Evolutionary conservation across 306 rosid species (phyloP).

Genomic region (Chamaecrista fasciculata): DNA sequence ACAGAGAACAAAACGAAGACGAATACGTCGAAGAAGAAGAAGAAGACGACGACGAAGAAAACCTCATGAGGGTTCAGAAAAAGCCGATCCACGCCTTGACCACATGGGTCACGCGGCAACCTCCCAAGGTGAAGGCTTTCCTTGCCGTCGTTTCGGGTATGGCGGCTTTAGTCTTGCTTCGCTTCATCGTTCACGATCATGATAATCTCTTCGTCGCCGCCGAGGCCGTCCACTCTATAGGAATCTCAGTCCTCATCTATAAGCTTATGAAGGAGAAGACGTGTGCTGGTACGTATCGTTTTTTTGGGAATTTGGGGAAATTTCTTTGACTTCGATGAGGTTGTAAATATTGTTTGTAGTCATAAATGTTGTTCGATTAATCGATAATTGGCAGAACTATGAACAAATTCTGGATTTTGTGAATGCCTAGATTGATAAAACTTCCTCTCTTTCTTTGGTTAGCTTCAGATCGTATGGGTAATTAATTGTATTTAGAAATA

Average conservation of each 20-base stretch:
- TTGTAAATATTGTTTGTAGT: background rate
- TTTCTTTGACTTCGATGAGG: background rate
- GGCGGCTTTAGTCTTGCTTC: conserved; percentile 88
- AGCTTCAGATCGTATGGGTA: background rate
- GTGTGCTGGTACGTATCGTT: conserved; percentile 66
- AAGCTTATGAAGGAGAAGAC: conserved; percentile 96
- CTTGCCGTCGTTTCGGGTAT: conserved; percentile 86
- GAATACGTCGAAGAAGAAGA: no score
- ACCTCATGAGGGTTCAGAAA: conserved; percentile 56
- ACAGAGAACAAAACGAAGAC: background rate
- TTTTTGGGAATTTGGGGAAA: background rate
- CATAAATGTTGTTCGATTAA: background rate
- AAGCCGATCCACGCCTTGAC: conserved; percentile 66
- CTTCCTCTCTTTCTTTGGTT: background rate
- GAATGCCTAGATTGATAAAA: background rate
- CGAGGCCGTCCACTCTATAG: conserved; percentile 90
- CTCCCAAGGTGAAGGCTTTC: conserved; percentile 95
- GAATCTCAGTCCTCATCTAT: conserved; percentile 87
- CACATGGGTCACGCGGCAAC: conserved; percentile 83
- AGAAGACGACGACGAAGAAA: background rate
- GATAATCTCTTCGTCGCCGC: conserved; percentile 95
- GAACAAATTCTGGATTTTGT: background rate
- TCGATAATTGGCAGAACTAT: background rate
- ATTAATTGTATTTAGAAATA: background rate
- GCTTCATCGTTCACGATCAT: conserved; percentile 90